Evolutionary conservation across 2,329 filamentous ascomycete genomes (phyloP).

Genomic region (Endoconidiophora laricicola): DNA sequence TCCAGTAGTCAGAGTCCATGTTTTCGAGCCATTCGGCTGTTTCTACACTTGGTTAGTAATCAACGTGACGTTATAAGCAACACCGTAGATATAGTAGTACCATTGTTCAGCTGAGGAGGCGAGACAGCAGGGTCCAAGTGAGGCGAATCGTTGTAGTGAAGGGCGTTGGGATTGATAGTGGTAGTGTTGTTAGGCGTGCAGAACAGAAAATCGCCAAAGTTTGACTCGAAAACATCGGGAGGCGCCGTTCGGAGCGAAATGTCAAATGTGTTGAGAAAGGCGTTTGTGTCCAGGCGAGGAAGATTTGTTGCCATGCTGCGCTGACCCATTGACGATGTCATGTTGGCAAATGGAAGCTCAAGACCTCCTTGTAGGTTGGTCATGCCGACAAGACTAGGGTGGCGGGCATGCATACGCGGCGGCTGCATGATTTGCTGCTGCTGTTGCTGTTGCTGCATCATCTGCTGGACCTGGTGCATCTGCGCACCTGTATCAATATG

Average conservation of each 20-base stretch:
- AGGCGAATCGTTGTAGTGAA: conserved; percentile 73
- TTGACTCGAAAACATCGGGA: conserved; percentile 49
- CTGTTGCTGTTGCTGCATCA: conserved; percentile 40
- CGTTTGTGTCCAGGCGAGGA: conserved; percentile 68
- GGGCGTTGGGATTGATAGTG: conserved; percentile 55
- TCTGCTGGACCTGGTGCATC: conserved; percentile 55
- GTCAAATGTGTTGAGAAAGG: conserved; percentile 15
- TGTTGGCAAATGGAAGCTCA: conserved; percentile 53
- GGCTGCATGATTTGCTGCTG: conserved; percentile 33
- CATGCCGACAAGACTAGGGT: conserved; percentile 57
- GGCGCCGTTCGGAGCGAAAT: conserved; percentile 61
- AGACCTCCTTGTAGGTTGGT: conserved; percentile 32
- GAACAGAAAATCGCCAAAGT: conserved; percentile 55
- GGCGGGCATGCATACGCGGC: conserved; percentile 37
- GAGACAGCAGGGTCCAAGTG: conserved; percentile 46
- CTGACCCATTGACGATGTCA: conserved; percentile 52
- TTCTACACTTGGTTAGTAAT: conserved; percentile 9
- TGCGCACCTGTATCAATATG: conserved; percentile 60
- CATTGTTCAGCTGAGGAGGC: conserved; percentile 46
- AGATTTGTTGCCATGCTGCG: conserved; percentile 51
- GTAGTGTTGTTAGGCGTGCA: conserved; percentile 22
- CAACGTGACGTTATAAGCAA: neutral
- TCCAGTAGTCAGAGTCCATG: conserved; percentile 6
- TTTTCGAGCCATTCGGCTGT: conserved; percentile 9
- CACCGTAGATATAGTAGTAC: conserved; percentile 63